Evolutionary conservation across 1,284 basidiomycete genomes (phyloP).

Genomic region (Trichosporon asahii): DNA sequence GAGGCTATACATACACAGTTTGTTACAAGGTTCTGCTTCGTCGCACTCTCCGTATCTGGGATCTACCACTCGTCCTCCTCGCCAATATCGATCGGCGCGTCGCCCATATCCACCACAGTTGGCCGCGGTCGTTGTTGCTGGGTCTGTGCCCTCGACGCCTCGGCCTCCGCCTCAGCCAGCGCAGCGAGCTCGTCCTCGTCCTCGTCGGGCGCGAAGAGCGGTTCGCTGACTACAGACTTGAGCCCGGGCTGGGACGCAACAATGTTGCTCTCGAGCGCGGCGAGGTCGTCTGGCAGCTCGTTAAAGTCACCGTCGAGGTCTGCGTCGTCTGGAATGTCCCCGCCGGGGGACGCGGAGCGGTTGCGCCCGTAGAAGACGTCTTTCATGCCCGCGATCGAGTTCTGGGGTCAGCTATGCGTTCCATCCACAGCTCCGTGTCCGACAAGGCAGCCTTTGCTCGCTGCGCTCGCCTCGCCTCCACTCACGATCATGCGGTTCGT

Average conservation of each 20-base stretch:
- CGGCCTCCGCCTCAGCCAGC: conserved; percentile 50
- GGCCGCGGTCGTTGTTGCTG: neutral
- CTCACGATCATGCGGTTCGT: conserved; percentile 75
- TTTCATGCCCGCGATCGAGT: conserved; percentile 48
- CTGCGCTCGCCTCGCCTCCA: conserved; percentile 13
- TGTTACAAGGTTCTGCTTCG: too few relatives aligned
- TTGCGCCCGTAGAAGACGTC: conserved; percentile 61
- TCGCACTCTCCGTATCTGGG: too few relatives aligned
- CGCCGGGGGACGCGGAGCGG: conserved; percentile 47
- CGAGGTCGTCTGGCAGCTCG: neutral
- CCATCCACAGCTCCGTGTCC: too few relatives aligned
- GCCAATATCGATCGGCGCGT: conserved; percentile 14
- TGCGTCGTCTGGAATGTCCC: conserved; percentile 1
- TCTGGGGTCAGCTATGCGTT: conserved; percentile 46
- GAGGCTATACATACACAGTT: neutral
- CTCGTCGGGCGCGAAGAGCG: conserved; percentile 35
- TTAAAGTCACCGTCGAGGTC: conserved; percentile 5
- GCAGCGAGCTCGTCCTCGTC: conserved; percentile 60
- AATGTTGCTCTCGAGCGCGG: neutral
- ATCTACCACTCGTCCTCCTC: conserved; percentile 40
- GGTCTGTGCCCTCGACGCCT: neutral
- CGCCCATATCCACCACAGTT: conserved; percentile 7
- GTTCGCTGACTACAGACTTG: conserved; percentile 27
- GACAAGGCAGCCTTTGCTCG: neutral
- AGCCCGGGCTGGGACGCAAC: neutral